A percentile compares a stretch with the other conserved stretches of the same genome.
Evolutionary conservation across 1,284 basidiomycete genomes (phyloP).

Genomic region (Microstroma glucosiphilum): DNA sequence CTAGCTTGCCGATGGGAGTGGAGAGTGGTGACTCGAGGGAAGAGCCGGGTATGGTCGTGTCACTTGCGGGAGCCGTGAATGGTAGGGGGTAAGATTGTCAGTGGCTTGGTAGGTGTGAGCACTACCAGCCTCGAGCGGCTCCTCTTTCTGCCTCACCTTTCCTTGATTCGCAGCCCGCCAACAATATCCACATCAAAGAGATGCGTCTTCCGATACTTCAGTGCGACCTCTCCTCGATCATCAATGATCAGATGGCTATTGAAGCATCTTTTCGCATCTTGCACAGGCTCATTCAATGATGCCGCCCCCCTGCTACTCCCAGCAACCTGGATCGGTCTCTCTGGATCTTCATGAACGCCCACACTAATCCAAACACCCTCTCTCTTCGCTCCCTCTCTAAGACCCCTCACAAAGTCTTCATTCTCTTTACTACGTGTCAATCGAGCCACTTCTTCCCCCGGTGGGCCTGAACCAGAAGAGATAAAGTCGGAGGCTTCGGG

Average conservation of each 20-base stretch:
- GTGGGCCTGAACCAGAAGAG: constrained; percentile 25
- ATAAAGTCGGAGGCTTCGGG: constrained; percentile 58
- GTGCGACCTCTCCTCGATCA: constrained; percentile 49
- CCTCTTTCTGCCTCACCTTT: background rate
- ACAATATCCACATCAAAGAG: constrained; percentile 55
- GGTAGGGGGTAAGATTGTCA: background rate
- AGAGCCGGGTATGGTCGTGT: constrained; percentile 11
- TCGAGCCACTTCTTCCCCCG: constrained; percentile 36
- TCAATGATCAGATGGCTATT: constrained; percentile 56
- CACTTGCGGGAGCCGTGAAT: background rate
- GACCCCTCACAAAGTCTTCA: constrained; percentile 45
- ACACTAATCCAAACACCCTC: constrained; percentile 52
- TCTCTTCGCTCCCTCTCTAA: constrained; percentile 51
- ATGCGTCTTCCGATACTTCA: constrained; percentile 55
- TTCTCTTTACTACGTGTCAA: constrained; percentile 41
- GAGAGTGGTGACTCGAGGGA: background rate
- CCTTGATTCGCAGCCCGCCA: background rate
- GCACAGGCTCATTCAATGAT: constrained; percentile 16
- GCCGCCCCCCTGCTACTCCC: constrained; percentile 21
- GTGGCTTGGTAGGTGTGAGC: background rate
- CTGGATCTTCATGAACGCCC: constrained; percentile 55
- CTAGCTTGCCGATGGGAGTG: constrained; percentile 11
- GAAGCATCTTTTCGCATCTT: constrained; percentile 50
- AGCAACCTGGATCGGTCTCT: background rate
- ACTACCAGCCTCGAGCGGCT: background rate